phyloP scores from a whole-genome alignment of 2,329 filamentous ascomycete species.

The Calonectria naviculata region DNA sequence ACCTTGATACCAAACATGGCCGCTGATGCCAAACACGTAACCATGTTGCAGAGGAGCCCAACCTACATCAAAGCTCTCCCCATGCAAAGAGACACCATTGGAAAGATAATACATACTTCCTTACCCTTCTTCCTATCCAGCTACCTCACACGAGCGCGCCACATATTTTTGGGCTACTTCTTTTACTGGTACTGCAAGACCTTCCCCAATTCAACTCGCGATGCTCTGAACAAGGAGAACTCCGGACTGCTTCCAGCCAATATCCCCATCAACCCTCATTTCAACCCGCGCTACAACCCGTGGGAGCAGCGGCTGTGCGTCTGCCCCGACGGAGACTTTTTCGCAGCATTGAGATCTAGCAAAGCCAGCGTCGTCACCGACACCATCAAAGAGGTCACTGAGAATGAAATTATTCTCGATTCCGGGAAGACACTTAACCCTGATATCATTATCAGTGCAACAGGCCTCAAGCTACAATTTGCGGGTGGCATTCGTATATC shows the following conservation, averaged over 20 bases:
- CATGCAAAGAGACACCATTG: background rate
- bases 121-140: background rate
- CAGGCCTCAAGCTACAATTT: slow-evolving; percentile 67
- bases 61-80: slow-evolving; percentile 58
- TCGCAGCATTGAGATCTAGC: slow-evolving; percentile 44
- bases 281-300: slow-evolving; percentile 63
- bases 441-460: slow-evolving; percentile 73
- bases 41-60: slow-evolving; percentile 77
- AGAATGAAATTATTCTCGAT: slow-evolving; percentile 39
- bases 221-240: background rate
- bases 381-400: background rate
- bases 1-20: slow-evolving; percentile 72
- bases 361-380: slow-evolving; percentile 5
- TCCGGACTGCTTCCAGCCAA: slow-evolving; percentile 55
- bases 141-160: background rate
- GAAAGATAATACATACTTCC: background rate
- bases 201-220: background rate
- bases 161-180: background rate
- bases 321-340: slow-evolving; percentile 58
- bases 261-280: slow-evolving; percentile 61
- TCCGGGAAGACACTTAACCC: slow-evolving; percentile 56
- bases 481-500: slow-evolving; percentile 60
- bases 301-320: slow-evolving; percentile 78
- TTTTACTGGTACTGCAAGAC: background rate
- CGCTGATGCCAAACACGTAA: slow-evolving; percentile 67